Evolutionary conservation across 108 stramenopile genomes (phyloP), one percentile per base, ranked within the genome.

Genomic region (Mediolabrus comicus): DNA sequence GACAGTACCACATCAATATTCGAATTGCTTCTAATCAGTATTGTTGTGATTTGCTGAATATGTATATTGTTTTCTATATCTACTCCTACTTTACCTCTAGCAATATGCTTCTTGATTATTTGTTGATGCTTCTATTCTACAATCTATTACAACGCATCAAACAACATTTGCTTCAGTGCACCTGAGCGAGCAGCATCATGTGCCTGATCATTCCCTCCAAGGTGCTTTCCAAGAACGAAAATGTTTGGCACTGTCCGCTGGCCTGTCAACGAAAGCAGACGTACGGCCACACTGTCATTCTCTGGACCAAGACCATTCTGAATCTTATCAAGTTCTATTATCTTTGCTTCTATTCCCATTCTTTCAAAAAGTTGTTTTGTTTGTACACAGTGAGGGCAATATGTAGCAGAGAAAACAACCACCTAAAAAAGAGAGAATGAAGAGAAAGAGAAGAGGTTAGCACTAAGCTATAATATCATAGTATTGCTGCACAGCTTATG

Each of bases 241-340:
- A 85, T 76, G 63, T 81, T 85, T 26, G 84, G 84, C 2, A 85
- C 84, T 33, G 84, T 85, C 25, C 68, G 11, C 56, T 85, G 84
- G 0, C 79, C 79, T 22, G 77, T 84, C 17, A 67, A 35, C 34
- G 58, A 53, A 24, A 68, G 28, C 34, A 85, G 74, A 8, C 79
- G 74, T 19, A 51, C 67, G 56, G 92, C 91, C 16, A 96, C 62
- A 8, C 72, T 84, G 26, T 77, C 74, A 3, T 62, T 62, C 2
- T n/a, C 17, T 43, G 41, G 41, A 43, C 41, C 60, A 17, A 62
- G 33, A 27, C 95, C 95, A 65, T 88, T 83, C 22, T 82, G 69
- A 70, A 92, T 71, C 63, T 80, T 55, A 79, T 94, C 87, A 28
- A 94, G 65, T 82, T 94, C 90, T 58, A 87, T 80, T 19, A 89